Evolutionary conservation across 2,329 filamentous ascomycete genomes (phyloP).

Genomic region (Talaromyces sp.): DNA sequence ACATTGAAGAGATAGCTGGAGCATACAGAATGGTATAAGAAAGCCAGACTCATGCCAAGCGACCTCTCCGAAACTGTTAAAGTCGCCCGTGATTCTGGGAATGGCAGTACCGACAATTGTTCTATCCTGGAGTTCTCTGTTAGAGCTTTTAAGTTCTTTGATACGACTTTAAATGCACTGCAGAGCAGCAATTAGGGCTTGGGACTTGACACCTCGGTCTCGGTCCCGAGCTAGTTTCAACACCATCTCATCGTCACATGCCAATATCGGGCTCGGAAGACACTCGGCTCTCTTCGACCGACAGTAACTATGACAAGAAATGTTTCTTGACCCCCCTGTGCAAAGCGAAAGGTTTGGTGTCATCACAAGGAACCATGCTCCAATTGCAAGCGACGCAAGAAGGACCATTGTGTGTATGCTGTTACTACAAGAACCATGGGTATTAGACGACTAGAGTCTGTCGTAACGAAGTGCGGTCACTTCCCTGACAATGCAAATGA

Average conservation of each 20-base stretch:
- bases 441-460: not conserved
- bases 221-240: not conserved
- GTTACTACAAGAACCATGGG: not conserved
- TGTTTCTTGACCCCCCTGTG: not conserved
- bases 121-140: not conserved
- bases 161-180: not conserved
- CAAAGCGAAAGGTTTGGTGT: not conserved
- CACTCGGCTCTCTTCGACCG: not conserved
- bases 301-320: not conserved
- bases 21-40: not conserved
- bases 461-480: not conserved
- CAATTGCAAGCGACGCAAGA: not conserved
- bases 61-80: not conserved
- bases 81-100: not conserved
- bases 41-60: not conserved
- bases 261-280: not conserved
- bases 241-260: not conserved
- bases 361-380: not conserved
- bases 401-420: not conserved
- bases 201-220: not conserved
- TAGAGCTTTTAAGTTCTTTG: not conserved
- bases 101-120: not conserved
- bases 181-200: not conserved
- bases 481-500: not conserved
- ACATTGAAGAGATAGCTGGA: not conserved